These are phyloP conservation scores for Rhizopogon sp. DNA, from an alignment of 768 basidiomycete genomes.

Conservation along the genomic window DNA sequence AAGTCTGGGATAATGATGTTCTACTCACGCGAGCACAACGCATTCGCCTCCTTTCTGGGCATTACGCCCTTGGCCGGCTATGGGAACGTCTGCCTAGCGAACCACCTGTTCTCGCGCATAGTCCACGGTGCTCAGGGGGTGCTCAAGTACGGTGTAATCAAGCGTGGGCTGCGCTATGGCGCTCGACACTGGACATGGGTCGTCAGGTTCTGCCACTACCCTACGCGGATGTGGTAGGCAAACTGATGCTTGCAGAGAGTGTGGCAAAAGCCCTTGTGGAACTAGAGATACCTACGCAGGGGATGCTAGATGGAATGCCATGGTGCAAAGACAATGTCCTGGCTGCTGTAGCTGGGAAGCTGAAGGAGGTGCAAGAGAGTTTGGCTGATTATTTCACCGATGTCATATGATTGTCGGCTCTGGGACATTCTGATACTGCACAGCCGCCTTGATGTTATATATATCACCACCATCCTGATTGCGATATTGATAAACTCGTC, in stretches of 20 bases:
- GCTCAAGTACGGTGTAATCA: slow-evolving; percentile 38
- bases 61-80: slow-evolving; percentile 41
- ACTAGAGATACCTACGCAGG: slow-evolving; percentile 35
- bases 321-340: slow-evolving; percentile 41
- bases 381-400: slow-evolving; percentile 45
- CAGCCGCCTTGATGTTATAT: not conserved
- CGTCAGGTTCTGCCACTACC: slow-evolving; percentile 35
- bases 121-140: slow-evolving; percentile 33
- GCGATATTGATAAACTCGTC: not conserved
- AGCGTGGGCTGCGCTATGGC: slow-evolving; percentile 43
- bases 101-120: slow-evolving; percentile 40
- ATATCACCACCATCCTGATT: not conserved
- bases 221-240: slow-evolving; percentile 40
- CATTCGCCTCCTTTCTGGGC: slow-evolving; percentile 48
- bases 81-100: slow-evolving; percentile 39
- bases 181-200: slow-evolving; percentile 33
- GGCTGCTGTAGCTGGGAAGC: slow-evolving; percentile 35
- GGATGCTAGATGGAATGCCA: slow-evolving; percentile 37
- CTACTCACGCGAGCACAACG: slow-evolving; percentile 43
- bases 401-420: slow-evolving; percentile 19
- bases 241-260: slow-evolving; percentile 43
- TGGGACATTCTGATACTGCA: not conserved
- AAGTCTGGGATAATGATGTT: slow-evolving; percentile 43
- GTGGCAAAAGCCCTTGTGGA: slow-evolving; percentile 41
- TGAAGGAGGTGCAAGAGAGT: slow-evolving; percentile 43